These are phyloP conservation scores for Xylaria sp. DNA, from an alignment of 2,329 filamentous ascomycete genomes.

Conservation along the genomic window DNA sequence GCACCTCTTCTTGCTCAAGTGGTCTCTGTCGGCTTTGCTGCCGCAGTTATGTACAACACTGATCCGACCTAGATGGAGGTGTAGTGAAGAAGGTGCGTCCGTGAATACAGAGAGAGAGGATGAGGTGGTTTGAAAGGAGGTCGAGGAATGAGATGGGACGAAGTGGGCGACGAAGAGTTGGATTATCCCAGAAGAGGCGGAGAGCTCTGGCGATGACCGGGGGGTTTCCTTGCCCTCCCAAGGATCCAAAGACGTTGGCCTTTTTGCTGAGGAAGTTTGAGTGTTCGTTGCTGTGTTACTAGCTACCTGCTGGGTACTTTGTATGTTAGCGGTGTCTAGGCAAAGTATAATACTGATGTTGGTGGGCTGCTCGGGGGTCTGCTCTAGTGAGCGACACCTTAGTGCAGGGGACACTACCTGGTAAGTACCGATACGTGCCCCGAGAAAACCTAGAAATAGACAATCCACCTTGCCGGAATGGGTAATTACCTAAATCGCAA, in stretches of 20 bases:
- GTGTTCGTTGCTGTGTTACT: slow-evolving; percentile 9
- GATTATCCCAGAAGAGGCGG: slow-evolving; percentile 33
- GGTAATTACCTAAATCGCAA: slow-evolving; percentile 17
- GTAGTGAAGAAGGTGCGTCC: slow-evolving; percentile 17
- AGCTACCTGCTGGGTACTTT: slow-evolving; percentile 29
- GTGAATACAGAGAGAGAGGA: slow-evolving; percentile 23
- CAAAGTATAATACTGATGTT: slow-evolving; percentile 16
- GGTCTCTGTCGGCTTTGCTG: slow-evolving; percentile 25
- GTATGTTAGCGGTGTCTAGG: slow-evolving; percentile 33
- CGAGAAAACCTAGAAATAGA: slow-evolving; percentile 13
- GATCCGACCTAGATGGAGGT: slow-evolving; percentile 29
- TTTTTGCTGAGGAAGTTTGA: slow-evolving; percentile 37
- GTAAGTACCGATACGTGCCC: slow-evolving; percentile 22
- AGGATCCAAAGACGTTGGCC: slow-evolving; percentile 28
- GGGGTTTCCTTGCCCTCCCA: slow-evolving; percentile 26
- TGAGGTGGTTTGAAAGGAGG: slow-evolving; percentile 29
- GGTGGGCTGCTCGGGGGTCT: slow-evolving; percentile 19
- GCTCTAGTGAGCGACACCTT: slow-evolving; percentile 17
- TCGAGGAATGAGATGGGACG: slow-evolving; percentile 32
- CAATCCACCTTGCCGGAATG: slow-evolving; percentile 27
- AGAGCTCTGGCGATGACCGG: slow-evolving; percentile 36
- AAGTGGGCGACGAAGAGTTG: slow-evolving; percentile 36
- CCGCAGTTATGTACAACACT: slow-evolving; percentile 22
- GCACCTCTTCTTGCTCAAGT: slow-evolving; percentile 9
- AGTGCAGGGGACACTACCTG: neutral